phyloP scores from a whole-genome alignment of 805 yeast genomes.

The Metschnikowia peoriensis region DNA sequence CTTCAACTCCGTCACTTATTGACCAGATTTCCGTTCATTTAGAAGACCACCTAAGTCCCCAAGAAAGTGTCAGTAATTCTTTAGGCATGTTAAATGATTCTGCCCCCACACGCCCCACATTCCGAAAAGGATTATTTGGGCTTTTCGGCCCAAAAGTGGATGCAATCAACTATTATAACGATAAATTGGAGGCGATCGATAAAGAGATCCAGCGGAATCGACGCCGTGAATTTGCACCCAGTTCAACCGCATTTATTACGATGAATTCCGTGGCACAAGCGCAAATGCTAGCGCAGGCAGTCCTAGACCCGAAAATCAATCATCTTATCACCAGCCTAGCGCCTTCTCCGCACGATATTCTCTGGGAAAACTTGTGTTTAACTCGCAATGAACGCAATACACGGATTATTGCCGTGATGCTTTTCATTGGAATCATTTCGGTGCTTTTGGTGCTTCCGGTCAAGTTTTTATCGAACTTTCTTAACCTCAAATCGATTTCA shows the following conservation, averaged over 20 bases:
- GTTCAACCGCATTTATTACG: constrained; percentile 90
- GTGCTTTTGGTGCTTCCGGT: constrained; percentile 80
- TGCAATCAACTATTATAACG: constrained; percentile 74
- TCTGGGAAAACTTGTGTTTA: constrained; percentile 87
- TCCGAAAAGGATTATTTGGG: constrained; percentile 60
- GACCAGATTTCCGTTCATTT: constrained; percentile 29
- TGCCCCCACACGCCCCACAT: constrained; percentile 49
- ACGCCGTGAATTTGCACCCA: constrained; percentile 67
- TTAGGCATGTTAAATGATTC: not conserved
- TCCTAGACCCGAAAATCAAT: constrained; percentile 84
- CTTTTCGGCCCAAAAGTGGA: constrained; percentile 70
- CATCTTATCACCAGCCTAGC: constrained; percentile 80
- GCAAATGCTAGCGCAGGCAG: constrained; percentile 95
- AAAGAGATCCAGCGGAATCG: constrained; percentile 66
- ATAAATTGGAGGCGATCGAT: constrained; percentile 67
- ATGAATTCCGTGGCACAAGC: constrained; percentile 95
- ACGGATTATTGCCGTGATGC: constrained; percentile 62
- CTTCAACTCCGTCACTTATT: constrained; percentile 16
- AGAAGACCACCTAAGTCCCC: constrained; percentile 11
- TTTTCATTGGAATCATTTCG: constrained; percentile 65
- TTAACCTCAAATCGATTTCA: constrained; percentile 74
- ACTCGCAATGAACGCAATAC: constrained; percentile 69
- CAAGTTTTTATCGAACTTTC: constrained; percentile 75
- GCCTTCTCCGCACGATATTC: constrained; percentile 94
- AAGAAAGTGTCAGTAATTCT: constrained; percentile 6